Percentiles rank a stretch among this genome's conserved stretches.
phyloP scores from a whole-genome alignment of 2,329 filamentous ascomycete species.

The Didymella pomorum region DNA sequence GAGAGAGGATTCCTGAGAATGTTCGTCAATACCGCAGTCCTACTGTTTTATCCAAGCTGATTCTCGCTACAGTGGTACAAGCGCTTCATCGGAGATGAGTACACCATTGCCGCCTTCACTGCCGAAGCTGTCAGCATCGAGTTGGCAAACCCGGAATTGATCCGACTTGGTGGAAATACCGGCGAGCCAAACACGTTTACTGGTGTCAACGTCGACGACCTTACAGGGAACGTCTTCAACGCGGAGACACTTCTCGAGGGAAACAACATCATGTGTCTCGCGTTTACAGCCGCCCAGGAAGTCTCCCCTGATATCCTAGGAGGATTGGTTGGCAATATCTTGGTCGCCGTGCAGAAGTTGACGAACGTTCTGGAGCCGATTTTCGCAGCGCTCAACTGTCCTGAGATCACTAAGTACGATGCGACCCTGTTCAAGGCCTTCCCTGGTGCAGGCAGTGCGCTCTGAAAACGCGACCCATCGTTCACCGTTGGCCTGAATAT shows the following conservation, averaged over 20 bases:
- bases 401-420: conserved; percentile 13
- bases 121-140: conserved; percentile 23
- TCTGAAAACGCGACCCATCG: not conserved
- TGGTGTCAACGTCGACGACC: conserved; percentile 45
- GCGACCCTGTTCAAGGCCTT: conserved; percentile 16
- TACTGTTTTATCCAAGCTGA: not conserved
- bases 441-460: conserved; percentile 18
- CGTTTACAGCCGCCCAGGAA: conserved; percentile 52
- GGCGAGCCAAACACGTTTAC: conserved; percentile 46
- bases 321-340: conserved; percentile 15
- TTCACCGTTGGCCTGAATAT: not conserved
- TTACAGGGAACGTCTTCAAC: conserved; percentile 57
- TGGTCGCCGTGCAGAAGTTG: conserved; percentile 44
- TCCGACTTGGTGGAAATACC: conserved; percentile 49
- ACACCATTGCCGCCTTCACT: conserved; percentile 14
- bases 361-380: conserved; percentile 42
- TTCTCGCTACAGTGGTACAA: conserved; percentile 43
- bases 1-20: conserved; percentile 55
- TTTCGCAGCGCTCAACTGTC: conserved; percentile 19
- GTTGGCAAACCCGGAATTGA: conserved; percentile 40
- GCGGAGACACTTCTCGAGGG: conserved; percentile 53
- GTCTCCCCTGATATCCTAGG: conserved; percentile 54
- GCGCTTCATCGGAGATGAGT: conserved; percentile 17
- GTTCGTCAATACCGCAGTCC: not conserved
- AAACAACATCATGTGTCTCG: conserved; percentile 59